phyloP scores from a whole-genome alignment of 164 flowering plant genomes.

The Stephania japonica region DNA sequence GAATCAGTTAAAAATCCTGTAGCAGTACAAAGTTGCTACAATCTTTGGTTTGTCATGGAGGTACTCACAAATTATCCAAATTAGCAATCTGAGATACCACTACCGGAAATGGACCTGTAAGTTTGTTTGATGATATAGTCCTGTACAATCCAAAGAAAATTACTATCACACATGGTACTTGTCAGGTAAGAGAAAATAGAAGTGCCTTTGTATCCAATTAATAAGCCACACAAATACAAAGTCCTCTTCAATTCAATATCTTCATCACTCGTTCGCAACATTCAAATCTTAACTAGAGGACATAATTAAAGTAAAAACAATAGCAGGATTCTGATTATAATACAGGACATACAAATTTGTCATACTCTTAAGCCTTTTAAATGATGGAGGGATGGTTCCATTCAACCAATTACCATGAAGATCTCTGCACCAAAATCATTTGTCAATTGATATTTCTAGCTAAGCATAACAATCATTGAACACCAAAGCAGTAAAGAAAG shows the following conservation, averaged over 20 bases:
- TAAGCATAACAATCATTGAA: not conserved
- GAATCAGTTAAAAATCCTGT: not conserved
- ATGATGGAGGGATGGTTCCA: conserved; percentile 69
- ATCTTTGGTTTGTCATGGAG: not conserved
- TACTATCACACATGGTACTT: not conserved
- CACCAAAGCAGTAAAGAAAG: not conserved
- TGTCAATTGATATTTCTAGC: not conserved
- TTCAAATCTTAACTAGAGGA: too few relatives aligned
- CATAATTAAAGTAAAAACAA: not conserved
- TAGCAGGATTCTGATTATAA: not conserved
- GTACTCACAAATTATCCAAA: conserved; percentile 85
- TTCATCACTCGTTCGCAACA: not conserved
- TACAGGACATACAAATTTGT: conserved; percentile 57
- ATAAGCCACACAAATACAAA: not conserved
- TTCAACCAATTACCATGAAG: conserved; percentile 65
- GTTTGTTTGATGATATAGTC: conserved; percentile 66
- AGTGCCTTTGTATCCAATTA: not conserved
- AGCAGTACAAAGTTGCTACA: not conserved
- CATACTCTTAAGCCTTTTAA: conserved; percentile 71
- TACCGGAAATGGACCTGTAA: conserved; percentile 70
- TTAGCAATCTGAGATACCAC: conserved; percentile 84
- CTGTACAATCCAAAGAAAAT: conserved; percentile 24
- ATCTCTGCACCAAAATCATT: conserved; percentile 41
- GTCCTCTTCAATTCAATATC: not conserved
- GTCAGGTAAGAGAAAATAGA: not conserved